Base-by-base conservation (phyloP, 2,329 filamentous ascomycete genomes). In the Aspergillus quadricinctus region DNA sequence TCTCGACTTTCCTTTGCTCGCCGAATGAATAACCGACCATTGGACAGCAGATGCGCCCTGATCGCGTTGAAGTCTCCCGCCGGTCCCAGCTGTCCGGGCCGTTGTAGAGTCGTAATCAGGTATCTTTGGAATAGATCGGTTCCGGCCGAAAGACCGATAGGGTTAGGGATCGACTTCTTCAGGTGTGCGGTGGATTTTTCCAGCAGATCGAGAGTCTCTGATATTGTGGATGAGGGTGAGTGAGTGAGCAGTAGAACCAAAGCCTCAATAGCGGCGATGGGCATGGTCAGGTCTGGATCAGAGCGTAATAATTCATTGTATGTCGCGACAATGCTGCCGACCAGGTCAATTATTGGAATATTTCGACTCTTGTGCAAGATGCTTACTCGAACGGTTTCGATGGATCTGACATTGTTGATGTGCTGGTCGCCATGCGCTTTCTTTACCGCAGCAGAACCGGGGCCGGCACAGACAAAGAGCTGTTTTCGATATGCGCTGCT, bases 71-170 rank as follows among this genome's bases (percentile, higher is more conserved):
- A 97, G 69, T 89, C 87, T n/a, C 80, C 81, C 9, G 76, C 75
- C 1, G 80, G 78, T 23, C 79, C 79, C 6, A 80, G 70, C 61
- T 78, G 64, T 27, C 81, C 66, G 17, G 83, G 79, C 59, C 81
- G 75, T 71, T 86, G 82, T 65, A 88, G 73, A 21, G 83, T 91
- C 55, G 87, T 86, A 67, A 96, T 88, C 65, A 99, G 85, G 76
- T 96, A 97, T 71, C 93, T 88, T 72, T 94, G 89, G 80, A 99
- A 97, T 57, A 97, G 85, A 73, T 97, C 92, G 58, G 92, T 96
- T 67, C 94, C 94, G 54, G 95, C 94, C 50, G 90, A 92, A 17
- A 97, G 85, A 4, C 92, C 93, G 55, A 97, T 90, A 14, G 92
- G 90, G 76, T 99, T 97, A 7, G 88, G 82, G 53, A 96, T 88